Conservation (phyloP, 805 yeast species). For the Metschnikowia cubensis region DNA sequence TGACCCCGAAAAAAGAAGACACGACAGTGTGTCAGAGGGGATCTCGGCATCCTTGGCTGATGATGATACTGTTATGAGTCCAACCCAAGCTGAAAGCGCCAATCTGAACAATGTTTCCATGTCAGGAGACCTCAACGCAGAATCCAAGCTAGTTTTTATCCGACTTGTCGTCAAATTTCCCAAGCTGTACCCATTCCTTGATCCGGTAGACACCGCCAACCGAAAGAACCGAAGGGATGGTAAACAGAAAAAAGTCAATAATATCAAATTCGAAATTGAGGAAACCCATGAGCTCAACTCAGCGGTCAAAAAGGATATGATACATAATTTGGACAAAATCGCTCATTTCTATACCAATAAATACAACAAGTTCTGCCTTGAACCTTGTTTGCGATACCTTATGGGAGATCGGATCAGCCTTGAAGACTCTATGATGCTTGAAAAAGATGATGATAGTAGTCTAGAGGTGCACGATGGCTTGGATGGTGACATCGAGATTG, state of each 20-base stretch:
- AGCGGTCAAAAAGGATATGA: slow-evolving; percentile 48
- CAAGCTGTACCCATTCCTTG: slow-evolving; percentile 59
- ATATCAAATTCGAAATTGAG: slow-evolving; percentile 57
- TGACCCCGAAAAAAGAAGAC: slow-evolving; percentile 2
- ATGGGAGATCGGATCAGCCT: slow-evolving; percentile 71
- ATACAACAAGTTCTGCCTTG: slow-evolving; percentile 65
- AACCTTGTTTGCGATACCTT: slow-evolving; percentile 69
- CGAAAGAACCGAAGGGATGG: slow-evolving; percentile 1
- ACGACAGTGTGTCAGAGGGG: neutral
- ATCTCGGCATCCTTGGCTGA: neutral
- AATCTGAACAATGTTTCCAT: neutral
- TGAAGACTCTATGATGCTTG: slow-evolving; percentile 31
- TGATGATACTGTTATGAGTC: neutral
- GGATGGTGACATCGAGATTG: slow-evolving; percentile 28
- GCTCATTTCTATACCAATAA: slow-evolving; percentile 51
- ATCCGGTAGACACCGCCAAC: slow-evolving; percentile 32
- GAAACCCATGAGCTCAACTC: slow-evolving; percentile 67
- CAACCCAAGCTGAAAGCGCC: slow-evolving; percentile 5
- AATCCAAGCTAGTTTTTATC: slow-evolving; percentile 49
- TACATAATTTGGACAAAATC: slow-evolving; percentile 50
- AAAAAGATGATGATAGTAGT: slow-evolving; percentile 19
- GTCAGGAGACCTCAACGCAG: slow-evolving; percentile 2
- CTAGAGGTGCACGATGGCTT: slow-evolving; percentile 19
- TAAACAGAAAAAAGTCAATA: slow-evolving; percentile 17
- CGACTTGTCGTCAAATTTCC: slow-evolving; percentile 73